Evolutionary conservation across 2,329 filamentous ascomycete species (phyloP).

Genomic region (Didymella keratinophila): DNA sequence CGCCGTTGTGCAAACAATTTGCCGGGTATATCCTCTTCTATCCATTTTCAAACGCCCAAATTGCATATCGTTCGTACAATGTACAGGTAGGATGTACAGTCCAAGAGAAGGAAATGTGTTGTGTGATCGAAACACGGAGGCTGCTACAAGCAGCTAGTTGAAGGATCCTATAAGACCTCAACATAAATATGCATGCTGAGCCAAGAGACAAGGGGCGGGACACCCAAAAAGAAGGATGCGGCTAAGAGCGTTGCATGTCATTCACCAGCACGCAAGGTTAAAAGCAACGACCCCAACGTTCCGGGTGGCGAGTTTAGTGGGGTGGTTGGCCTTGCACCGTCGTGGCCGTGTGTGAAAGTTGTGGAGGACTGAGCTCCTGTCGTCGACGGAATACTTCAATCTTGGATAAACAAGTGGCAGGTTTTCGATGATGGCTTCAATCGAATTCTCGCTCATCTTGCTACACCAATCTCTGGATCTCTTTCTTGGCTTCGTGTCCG

Average conservation of each 20-base stretch:
- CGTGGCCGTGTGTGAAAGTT: neutral
- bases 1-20: neutral
- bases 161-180: slow-evolving; percentile 3
- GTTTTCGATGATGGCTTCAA: neutral
- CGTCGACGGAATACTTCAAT: neutral
- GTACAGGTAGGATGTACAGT: neutral
- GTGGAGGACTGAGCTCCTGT: neutral
- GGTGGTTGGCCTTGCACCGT: neutral
- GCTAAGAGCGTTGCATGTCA: neutral
- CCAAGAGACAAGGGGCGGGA: slow-evolving; percentile 4
- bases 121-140: neutral
- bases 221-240: neutral
- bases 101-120: neutral
- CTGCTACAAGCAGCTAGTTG: slow-evolving; percentile 1
- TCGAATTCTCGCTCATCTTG: neutral
- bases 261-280: neutral
- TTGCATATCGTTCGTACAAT: neutral
- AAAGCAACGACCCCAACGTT: neutral
- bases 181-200: slow-evolving; percentile 1
- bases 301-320: neutral
- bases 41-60: neutral
- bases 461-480: slow-evolving; percentile 20
- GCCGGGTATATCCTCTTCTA: slow-evolving; percentile 12
- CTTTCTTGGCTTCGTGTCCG: slow-evolving; percentile 4
- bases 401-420: neutral